These are phyloP conservation scores for Flaveria sonorensis DNA, from an alignment of 129 eudicot species.

Conservation along the genomic window DNA sequence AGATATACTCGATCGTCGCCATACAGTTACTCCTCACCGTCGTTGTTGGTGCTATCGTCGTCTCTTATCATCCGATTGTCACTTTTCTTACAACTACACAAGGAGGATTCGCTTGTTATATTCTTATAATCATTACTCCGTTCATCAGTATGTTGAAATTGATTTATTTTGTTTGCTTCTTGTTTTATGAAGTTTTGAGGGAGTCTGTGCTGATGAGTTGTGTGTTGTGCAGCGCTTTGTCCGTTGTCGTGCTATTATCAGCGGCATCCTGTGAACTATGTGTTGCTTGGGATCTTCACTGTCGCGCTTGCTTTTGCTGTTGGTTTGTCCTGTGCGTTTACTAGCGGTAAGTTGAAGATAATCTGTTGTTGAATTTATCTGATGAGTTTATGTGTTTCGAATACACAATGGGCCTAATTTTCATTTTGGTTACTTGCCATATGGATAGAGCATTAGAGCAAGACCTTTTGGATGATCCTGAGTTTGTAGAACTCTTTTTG, in stretches of 20 bases:
- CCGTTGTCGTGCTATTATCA: constrained; percentile 74
- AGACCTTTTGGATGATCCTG: too few relatives aligned
- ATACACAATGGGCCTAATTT: neutral
- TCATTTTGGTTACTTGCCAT: neutral
- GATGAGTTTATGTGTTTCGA: neutral
- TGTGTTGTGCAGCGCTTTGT: constrained; percentile 59
- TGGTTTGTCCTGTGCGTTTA: constrained; percentile 80
- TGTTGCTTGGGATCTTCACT: constrained; percentile 73
- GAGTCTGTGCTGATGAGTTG: neutral
- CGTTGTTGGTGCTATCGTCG: constrained; percentile 71
- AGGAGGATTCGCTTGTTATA: constrained; percentile 63
- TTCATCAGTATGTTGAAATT: constrained; percentile 51
- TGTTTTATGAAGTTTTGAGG: neutral
- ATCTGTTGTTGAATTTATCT: neutral
- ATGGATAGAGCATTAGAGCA: too few relatives aligned
- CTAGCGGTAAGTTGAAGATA: constrained; percentile 60
- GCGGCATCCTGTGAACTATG: constrained; percentile 71
- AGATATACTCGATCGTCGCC: constrained; percentile 73
- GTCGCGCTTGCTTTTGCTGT: constrained; percentile 57
- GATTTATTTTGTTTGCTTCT: neutral
- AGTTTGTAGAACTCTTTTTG: neutral
- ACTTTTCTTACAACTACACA: constrained; percentile 57
- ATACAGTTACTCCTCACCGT: constrained; percentile 73
- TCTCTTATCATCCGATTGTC: constrained; percentile 57
- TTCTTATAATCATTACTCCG: constrained; percentile 68